Conservation (phyloP, 2,329 filamentous ascomycete species). For the Pseudogymnoascus sp. region DNA sequence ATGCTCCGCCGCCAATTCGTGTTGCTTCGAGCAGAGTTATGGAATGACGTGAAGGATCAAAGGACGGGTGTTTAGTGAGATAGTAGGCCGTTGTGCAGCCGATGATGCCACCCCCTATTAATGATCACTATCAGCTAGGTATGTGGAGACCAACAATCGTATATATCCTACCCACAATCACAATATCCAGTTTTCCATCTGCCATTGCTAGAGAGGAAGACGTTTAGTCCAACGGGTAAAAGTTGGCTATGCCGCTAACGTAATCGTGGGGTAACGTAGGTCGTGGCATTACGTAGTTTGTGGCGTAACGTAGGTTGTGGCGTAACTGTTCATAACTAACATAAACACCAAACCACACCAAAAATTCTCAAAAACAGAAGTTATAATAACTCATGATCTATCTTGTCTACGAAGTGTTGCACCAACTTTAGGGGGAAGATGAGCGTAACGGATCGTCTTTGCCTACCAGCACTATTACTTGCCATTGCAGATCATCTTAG, state of each 20-base stretch:
- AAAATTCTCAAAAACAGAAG: too few relatives aligned
- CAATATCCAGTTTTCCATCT: conserved; percentile 7
- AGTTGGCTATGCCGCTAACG: not conserved
- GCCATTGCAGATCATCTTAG: too few relatives aligned
- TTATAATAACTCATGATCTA: too few relatives aligned
- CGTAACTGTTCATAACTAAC: not conserved
- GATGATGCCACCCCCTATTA: conserved; percentile 72
- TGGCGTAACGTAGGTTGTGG: not conserved
- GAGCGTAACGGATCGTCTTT: too few relatives aligned
- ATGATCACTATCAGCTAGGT: not conserved
- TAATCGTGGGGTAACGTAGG: not conserved
- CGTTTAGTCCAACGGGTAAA: not conserved
- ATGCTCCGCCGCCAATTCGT: conserved; percentile 80
- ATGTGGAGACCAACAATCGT: not conserved
- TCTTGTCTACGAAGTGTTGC: too few relatives aligned
- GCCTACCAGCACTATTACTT: too few relatives aligned
- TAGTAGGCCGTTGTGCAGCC: conserved; percentile 89
- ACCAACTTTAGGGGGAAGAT: too few relatives aligned
- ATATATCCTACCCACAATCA: conserved; percentile 10
- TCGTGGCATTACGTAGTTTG: not conserved
- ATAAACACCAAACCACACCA: too few relatives aligned
- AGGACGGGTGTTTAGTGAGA: conserved; percentile 76
- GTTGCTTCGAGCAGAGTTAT: conserved; percentile 85
- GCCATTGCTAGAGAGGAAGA: not conserved
- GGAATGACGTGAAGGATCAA: conserved; percentile 64